These are phyloP conservation scores for Thozetella sp. DNA, from an alignment of 495 filamentous ascomycete genomes.

Conservation along the genomic window DNA sequence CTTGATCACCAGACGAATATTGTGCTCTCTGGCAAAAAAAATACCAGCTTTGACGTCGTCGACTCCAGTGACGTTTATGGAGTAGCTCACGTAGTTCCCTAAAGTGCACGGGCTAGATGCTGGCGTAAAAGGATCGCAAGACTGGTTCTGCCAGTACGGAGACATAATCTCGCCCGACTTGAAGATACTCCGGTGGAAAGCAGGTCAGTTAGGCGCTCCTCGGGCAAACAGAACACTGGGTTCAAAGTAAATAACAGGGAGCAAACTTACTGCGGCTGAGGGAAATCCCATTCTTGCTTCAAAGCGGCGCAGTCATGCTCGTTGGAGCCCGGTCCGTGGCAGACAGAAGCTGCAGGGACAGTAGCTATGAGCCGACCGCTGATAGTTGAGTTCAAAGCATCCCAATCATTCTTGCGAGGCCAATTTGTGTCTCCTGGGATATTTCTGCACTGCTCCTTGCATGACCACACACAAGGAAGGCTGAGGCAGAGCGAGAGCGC, in stretches of 20 bases:
- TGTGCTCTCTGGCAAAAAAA: constrained; percentile 41
- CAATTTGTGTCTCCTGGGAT: too few relatives aligned
- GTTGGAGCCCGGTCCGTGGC: constrained; percentile 36
- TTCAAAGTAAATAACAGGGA: background rate
- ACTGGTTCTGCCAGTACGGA: constrained; percentile 46
- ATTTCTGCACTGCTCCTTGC: too few relatives aligned
- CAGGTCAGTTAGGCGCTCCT: background rate
- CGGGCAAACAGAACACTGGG: background rate
- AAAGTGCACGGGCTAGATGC: constrained; percentile 44
- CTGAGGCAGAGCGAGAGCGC: too few relatives aligned
- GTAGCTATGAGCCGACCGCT: constrained; percentile 25
- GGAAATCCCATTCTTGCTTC: constrained; percentile 8
- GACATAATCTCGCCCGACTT: constrained; percentile 36
- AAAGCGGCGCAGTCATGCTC: constrained; percentile 8
- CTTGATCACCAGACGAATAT: constrained; percentile 37
- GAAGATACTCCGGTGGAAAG: constrained; percentile 2
- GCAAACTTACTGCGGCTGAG: constrained; percentile 8
- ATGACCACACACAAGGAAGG: too few relatives aligned
- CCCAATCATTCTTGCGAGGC: too few relatives aligned
- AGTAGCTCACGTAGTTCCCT: constrained; percentile 56
- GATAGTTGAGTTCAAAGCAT: constrained; percentile 20
- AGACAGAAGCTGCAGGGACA: constrained; percentile 32
- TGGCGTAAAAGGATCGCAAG: constrained; percentile 57
- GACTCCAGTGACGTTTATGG: constrained; percentile 44
- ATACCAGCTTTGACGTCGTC: constrained; percentile 42